Base-by-base conservation (phyloP, 2,329 filamentous ascomycete genomes). In the Huntiella savannae region DNA sequence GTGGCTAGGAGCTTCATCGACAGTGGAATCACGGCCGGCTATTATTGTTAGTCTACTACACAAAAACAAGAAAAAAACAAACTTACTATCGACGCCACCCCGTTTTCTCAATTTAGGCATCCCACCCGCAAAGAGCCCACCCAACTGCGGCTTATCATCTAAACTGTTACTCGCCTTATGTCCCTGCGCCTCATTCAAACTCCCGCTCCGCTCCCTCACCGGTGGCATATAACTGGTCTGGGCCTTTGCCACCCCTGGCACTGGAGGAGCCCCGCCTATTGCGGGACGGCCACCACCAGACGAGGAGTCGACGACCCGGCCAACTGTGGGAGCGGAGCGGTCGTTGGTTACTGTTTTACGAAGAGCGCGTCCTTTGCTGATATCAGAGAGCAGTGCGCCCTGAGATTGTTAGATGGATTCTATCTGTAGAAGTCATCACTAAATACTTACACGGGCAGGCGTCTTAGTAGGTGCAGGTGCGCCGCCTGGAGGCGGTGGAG, bases 91-190 rank as follows among this genome's bases (percentile, higher is more conserved):
- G 49, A 88, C 68, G 35, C 81, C 81, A 41, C 83, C 87, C 47
- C 85, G 82, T 66, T 92, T 95, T 60, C 83, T 82, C 56, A 98
- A 60, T 64, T 95, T 96, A 2, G 91, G 91, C 75, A 96, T 96
- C 34, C 88, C 91, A 33, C 85, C 87, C 1, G 83, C 85, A 58
- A 98, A 94, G 19, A 98, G 62, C 1, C 91, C 91, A 28, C 69
- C 88, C 8, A 96, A 62, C 59, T 95, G 88, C 8, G 86, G 85
- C 41, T 83, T 75, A 15, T 75, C 62, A 16, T 79, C 73, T 53
- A 70, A 62, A 19, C 51, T 52, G 10, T 50, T 47, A 15, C 37
- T 48, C 4, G 49, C 22, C 13, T 44, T 46, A n/a, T 52, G 51
- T 2, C 62, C 63, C 15, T 58, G 55, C 40, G 69, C 67, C 15